Evolutionary conservation across 164 flowering plant species (phyloP).

Genomic region (Akebia trifoliata): DNA sequence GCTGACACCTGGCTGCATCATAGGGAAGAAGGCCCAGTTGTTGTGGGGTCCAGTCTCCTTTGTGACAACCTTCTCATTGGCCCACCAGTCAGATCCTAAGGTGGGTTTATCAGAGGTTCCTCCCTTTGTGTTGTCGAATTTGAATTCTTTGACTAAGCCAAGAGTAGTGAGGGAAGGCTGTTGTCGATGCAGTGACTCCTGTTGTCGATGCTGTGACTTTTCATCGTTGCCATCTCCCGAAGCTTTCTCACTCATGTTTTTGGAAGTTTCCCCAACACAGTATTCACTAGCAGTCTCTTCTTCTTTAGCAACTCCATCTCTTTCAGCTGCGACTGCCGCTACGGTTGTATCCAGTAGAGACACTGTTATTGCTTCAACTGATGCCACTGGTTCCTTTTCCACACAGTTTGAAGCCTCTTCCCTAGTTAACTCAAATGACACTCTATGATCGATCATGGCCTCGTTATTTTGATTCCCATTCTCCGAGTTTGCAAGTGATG

Average conservation of each 20-base stretch:
- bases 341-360: constrained; percentile 16
- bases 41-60: constrained; percentile 36
- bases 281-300: constrained; percentile 15
- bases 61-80: constrained; percentile 46
- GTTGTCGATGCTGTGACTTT: constrained; percentile 29
- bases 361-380: constrained; percentile 21
- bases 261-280: constrained; percentile 16
- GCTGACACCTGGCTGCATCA: constrained; percentile 74
- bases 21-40: constrained; percentile 76
- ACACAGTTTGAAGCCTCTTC: constrained; percentile 56
- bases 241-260: constrained; percentile 18
- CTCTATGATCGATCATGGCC: constrained; percentile 46
- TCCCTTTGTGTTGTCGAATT: constrained; percentile 63
- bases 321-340: constrained; percentile 8
- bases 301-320: constrained; percentile 19
- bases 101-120: constrained; percentile 30
- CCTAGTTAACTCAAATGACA: constrained; percentile 68
- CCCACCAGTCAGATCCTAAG: constrained; percentile 71
- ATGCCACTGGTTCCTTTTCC: constrained; percentile 31
- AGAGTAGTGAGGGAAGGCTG: constrained; percentile 42
- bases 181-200: constrained; percentile 30
- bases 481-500: constrained; percentile 48
- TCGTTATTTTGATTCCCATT: constrained; percentile 33
- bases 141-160: constrained; percentile 74
- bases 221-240: constrained; percentile 20